Conservation (phyloP, 2,329 filamentous ascomycete genomes). For the Colletotrichum gloeosporioides region DNA sequence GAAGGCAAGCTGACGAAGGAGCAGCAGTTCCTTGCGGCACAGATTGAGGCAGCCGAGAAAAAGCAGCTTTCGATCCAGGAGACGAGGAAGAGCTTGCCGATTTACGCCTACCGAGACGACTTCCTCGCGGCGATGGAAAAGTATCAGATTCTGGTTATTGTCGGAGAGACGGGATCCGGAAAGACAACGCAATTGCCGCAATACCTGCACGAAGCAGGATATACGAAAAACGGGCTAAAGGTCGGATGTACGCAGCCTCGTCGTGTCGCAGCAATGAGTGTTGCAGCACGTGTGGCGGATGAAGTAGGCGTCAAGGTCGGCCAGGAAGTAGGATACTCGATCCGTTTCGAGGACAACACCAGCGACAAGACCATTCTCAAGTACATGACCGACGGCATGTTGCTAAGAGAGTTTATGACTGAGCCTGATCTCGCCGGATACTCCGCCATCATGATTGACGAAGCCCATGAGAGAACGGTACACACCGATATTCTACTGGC, state of each 20-base stretch:
- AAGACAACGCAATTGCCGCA: constrained; percentile 97
- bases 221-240: constrained; percentile 82
- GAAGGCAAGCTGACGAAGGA: constrained; percentile 79
- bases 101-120: constrained; percentile 85
- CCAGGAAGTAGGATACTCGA: constrained; percentile 91
- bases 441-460: constrained; percentile 92
- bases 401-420: constrained; percentile 87
- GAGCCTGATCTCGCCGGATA: constrained; percentile 85
- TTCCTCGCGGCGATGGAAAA: constrained; percentile 86
- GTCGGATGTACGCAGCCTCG: constrained; percentile 94
- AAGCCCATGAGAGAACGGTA: constrained; percentile 93
- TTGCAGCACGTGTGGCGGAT: constrained; percentile 93
- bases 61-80: constrained; percentile 90
- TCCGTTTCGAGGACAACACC: constrained; percentile 93
- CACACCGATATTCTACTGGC: constrained; percentile 90
- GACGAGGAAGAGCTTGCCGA: constrained; percentile 86
- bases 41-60: constrained; percentile 87
- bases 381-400: constrained; percentile 98
- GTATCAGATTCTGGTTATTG: constrained; percentile 88
- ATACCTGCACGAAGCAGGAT: constrained; percentile 90
- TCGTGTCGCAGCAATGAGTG: constrained; percentile 95
- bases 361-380: constrained; percentile 91
- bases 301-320: constrained; percentile 91
- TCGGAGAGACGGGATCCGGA: constrained; percentile 92
- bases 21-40: constrained; percentile 77